Base-by-base conservation (phyloP, 179 eudicot genomes). In the Nepenthes alata region DNA sequence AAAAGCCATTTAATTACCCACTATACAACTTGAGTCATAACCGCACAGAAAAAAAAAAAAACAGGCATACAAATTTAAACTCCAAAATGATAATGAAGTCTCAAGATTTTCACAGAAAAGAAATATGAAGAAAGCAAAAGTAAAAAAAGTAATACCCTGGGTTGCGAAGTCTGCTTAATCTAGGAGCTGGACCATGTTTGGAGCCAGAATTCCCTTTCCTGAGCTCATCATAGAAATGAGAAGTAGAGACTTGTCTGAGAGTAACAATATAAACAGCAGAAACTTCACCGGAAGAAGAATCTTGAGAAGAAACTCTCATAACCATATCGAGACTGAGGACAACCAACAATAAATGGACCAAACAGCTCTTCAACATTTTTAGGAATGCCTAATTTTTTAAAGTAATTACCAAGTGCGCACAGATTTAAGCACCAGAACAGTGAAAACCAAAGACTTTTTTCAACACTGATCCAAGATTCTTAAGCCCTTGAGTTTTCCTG, bases 241-340 rank as follows among this genome's bases (percentile, higher is more conserved):
- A 86, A 75, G 78, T 70, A 78, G 98, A 87, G 12, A 87, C 70
- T 78, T 90, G 89, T 63, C 80, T 90, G 58, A 94, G 78, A 58
- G 94, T 83, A 41, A 94, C 96, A 77, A 94, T 87, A 66, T 90
- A 94, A 62, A 94, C 83, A 65, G 76, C 95, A 80, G 66, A 48
- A n/a, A 60, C 67, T 41, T 70, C 80, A 70, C 77, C 83, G 5
- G 45, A 41, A 25, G 25, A 25, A 41, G 45, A 41, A 41, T 41
- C 8, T 41, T 41, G 45, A 41, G 6, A 41, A 4, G 8, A 7
- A 41, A 7, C 45, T 41, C 45, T 41, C 5, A 41, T 41, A 41
- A 41, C 45, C 8, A 41, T 7, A 41, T 41, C 44, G 6, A 62
- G 48, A 15, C 6, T 41, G 8, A 41, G 6, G 45, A 74, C 11